These are phyloP conservation scores for Trichophaea hybrida DNA, from an alignment of 2,329 filamentous ascomycete species.

Conservation along the genomic window DNA sequence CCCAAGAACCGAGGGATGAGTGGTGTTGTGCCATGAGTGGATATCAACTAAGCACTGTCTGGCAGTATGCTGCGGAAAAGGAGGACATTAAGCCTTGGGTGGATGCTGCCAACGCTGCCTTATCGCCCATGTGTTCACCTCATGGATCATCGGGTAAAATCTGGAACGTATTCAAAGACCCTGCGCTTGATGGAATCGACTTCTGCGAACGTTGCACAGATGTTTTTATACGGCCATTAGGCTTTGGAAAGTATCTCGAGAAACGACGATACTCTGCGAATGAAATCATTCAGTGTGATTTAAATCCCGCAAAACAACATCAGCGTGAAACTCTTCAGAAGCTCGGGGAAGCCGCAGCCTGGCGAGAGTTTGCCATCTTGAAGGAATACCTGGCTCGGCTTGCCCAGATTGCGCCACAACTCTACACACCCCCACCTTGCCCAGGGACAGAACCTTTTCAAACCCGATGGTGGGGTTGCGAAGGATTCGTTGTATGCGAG, in stretches of 20 bases:
- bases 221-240: not conserved
- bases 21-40: conserved; percentile 3
- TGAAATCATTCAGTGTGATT: not conserved
- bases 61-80: not conserved
- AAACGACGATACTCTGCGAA: not conserved
- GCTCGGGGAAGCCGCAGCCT: conserved; percentile 4
- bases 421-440: not conserved
- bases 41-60: not conserved
- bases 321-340: not conserved
- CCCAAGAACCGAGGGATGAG: not conserved
- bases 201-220: conserved; percentile 3
- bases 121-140: not conserved
- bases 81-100: not conserved
- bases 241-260: not conserved
- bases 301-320: not conserved
- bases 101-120: not conserved
- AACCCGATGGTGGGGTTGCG: not conserved
- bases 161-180: conserved; percentile 1
- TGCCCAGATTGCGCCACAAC: not conserved
- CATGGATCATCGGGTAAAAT: not conserved
- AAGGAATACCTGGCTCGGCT: not conserved
- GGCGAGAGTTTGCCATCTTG: conserved; percentile 2
- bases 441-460: not conserved
- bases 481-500: not conserved
- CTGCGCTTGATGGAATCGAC: not conserved